These are phyloP conservation scores for Setaria italica DNA, from an alignment of 202 grass and related monocot genomes.

Conservation along the genomic window DNA sequence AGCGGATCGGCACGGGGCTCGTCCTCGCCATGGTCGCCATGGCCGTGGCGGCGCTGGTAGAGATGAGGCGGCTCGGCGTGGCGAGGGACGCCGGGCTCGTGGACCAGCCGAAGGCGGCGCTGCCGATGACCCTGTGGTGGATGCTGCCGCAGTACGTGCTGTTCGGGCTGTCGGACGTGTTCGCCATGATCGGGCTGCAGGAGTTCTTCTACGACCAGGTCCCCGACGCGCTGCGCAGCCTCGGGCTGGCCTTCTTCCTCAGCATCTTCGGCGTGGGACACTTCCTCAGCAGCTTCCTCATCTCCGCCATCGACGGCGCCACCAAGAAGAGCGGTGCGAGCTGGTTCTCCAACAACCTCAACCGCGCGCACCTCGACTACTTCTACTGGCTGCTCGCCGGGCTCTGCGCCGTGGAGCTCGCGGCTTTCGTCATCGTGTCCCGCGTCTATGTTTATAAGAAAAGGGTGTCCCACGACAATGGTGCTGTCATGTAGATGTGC, in stretches of 20 bases:
- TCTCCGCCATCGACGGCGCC: constrained; percentile 52
- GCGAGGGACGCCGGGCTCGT: constrained; percentile 64
- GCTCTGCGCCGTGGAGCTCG: constrained; percentile 41
- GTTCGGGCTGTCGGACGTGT: constrained; percentile 57
- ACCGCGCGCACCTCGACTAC: constrained; percentile 77
- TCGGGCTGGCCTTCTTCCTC: constrained; percentile 66
- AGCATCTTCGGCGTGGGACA: constrained; percentile 64
- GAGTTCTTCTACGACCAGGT: constrained; percentile 89
- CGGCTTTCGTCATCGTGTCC: constrained; percentile 42
- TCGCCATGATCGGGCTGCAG: constrained; percentile 61
- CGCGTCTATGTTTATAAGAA: constrained; percentile 56
- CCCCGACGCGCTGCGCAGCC: constrained; percentile 53
- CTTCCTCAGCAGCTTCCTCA: constrained; percentile 62
- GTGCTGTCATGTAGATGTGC: constrained; percentile 7
- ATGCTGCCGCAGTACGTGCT: constrained; percentile 79
- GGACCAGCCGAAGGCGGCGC: constrained; percentile 54
- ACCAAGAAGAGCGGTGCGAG: constrained; percentile 50
- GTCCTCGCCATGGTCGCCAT: constrained; percentile 55
- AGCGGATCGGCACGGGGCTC: constrained; percentile 78
- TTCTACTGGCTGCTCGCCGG: constrained; percentile 77
- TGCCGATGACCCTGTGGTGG: constrained; percentile 92
- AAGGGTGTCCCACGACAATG: constrained; percentile 22
- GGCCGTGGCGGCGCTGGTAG: constrained; percentile 62
- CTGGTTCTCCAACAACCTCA: constrained; percentile 72
- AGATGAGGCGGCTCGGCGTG: constrained; percentile 60